Percentiles rank a stretch among this genome's conserved stretches.
Evolutionary conservation across 177 flowering plant species (phyloP).

Genomic region (Vitis hybrid): DNA sequence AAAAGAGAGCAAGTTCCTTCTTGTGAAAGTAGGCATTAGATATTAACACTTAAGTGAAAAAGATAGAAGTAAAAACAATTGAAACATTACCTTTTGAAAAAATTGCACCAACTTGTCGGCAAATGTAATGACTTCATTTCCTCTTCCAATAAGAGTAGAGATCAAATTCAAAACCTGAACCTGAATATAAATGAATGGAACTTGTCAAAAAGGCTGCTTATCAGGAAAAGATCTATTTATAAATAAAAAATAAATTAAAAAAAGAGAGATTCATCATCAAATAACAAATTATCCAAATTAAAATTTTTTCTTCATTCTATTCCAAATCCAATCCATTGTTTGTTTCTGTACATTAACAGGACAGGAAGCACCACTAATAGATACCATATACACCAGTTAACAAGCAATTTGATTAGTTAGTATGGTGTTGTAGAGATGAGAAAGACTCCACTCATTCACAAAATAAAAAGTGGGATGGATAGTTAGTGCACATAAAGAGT

Average conservation of each 20-base stretch:
- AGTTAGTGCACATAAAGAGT: too few species aligned
- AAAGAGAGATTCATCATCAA: background rate
- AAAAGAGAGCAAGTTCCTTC: too few species aligned
- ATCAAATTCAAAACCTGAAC: conserved; percentile 92
- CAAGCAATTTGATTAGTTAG: too few species aligned
- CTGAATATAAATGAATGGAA: conserved; percentile 38
- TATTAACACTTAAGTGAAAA: background rate
- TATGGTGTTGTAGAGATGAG: too few species aligned
- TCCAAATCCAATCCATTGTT: too few species aligned
- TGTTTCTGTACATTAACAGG: too few species aligned
- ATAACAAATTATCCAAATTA: background rate
- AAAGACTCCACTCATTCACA: too few species aligned
- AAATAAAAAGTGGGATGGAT: too few species aligned
- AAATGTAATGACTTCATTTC: conserved; percentile 60
- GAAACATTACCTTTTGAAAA: conserved; percentile 69
- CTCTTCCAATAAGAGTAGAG: conserved; percentile 66
- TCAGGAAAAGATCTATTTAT: background rate
- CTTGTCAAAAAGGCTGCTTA: background rate
- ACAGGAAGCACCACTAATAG: too few species aligned
- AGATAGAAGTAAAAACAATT: background rate
- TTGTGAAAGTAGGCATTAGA: too few species aligned
- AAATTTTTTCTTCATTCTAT: background rate
- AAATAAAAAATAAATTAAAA: background rate
- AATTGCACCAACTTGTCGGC: conserved; percentile 70
- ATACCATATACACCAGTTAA: too few species aligned